These are phyloP conservation scores for Tremella fuciformis DNA, from an alignment of 768 basidiomycete species.

Conservation along the genomic window DNA sequence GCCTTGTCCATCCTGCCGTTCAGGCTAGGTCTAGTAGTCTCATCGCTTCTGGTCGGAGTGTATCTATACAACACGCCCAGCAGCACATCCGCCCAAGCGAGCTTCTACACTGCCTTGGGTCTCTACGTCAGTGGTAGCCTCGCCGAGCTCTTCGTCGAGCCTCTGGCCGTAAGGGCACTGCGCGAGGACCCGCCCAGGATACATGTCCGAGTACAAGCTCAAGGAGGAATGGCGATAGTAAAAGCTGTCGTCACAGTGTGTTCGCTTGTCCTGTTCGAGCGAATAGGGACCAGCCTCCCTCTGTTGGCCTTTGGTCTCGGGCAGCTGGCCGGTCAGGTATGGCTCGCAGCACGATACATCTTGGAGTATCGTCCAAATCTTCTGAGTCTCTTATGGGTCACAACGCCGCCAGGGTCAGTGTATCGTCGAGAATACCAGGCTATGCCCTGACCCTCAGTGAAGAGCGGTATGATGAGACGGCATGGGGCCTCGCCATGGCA, in stretches of 20 bases:
- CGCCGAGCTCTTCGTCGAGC: constrained; percentile 76
- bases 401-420: constrained; percentile 10
- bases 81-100: constrained; percentile 62
- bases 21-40: constrained; percentile 65
- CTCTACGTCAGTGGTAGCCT: constrained; percentile 74
- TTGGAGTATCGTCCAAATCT: constrained; percentile 37
- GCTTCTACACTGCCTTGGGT: constrained; percentile 63
- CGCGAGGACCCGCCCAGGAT: constrained; percentile 61
- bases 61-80: constrained; percentile 61
- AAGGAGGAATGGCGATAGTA: constrained; percentile 73
- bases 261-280: constrained; percentile 56
- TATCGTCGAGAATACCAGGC: too few species aligned
- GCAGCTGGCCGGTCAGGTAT: constrained; percentile 69
- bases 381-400: constrained; percentile 16
- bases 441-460: neutral
- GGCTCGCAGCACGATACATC: constrained; percentile 62
- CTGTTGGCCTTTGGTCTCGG: constrained; percentile 83
- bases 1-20: constrained; percentile 64
- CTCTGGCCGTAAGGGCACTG: constrained; percentile 73
- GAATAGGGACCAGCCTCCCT: constrained; percentile 53
- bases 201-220: constrained; percentile 72
- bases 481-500: constrained; percentile 67
- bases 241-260: constrained; percentile 73
- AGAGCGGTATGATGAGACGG: constrained; percentile 36
- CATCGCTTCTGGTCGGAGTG: constrained; percentile 57